Evolutionary conservation across 2,329 filamentous ascomycete genomes (phyloP).

Genomic region (Epichloe sibirici): DNA sequence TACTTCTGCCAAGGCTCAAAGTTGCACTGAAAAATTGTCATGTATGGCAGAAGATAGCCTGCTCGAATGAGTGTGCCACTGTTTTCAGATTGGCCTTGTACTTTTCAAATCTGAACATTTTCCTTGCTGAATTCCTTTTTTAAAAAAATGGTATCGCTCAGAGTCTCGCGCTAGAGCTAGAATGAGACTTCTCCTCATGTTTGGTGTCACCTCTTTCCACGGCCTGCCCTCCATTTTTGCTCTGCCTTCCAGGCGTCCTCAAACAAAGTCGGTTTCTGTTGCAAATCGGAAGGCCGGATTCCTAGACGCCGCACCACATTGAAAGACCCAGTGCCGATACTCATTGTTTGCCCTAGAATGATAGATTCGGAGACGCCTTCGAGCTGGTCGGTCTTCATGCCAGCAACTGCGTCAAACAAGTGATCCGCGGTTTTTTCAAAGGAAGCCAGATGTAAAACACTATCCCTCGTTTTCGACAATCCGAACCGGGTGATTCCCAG

Average conservation of each 20-base stretch:
- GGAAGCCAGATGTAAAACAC: constrained; percentile 81
- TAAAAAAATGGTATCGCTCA: no score
- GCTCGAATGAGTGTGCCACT: no score
- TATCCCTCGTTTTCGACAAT: constrained; percentile 90
- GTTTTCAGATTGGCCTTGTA: no score
- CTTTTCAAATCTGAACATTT: no score
- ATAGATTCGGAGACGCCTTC: constrained; percentile 94
- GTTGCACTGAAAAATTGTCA: no score
- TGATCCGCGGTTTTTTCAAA: constrained; percentile 99
- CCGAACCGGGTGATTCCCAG: constrained; percentile 95
- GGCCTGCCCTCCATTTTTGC: neutral
- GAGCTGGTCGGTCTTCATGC: constrained; percentile 84
- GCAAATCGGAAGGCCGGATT: constrained; percentile 47
- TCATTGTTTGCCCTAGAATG: constrained; percentile 95
- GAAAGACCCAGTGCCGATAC: constrained; percentile 82
- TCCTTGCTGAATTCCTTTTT: no score
- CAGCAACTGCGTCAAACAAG: constrained; percentile 84
- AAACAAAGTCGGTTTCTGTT: constrained; percentile 51
- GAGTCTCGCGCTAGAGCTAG: no score
- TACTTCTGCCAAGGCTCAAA: no score
- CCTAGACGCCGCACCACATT: constrained; percentile 72
- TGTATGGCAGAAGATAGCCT: no score
- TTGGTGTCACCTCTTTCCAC: no score
- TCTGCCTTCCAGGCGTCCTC: constrained; percentile 50
- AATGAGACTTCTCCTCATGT: no score